Conservation (phyloP, 139 green algal genomes). For the Zygnema circumcarinatum region DNA sequence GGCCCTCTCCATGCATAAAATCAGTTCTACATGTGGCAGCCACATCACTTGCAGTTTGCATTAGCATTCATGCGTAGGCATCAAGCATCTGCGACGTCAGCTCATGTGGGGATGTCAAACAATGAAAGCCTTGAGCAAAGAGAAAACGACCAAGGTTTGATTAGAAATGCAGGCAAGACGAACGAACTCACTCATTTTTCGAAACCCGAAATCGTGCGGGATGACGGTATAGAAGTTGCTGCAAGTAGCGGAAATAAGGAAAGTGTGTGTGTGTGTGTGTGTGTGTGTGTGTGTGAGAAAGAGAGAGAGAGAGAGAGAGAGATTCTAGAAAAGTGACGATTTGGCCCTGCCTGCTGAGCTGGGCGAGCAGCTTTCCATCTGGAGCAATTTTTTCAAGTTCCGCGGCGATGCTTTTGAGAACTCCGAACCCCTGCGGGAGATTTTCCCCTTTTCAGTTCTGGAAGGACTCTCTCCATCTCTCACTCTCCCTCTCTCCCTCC, state of each 20-base stretch:
- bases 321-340: background rate
- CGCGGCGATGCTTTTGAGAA: conserved; percentile 56
- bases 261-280: background rate
- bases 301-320: background rate
- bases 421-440: conserved; percentile 49
- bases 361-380: background rate
- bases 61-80: too few species aligned
- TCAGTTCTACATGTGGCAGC: too few species aligned
- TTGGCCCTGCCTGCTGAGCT: conserved; percentile 20
- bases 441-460: conserved; percentile 1
- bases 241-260: background rate
- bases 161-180: too few species aligned
- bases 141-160: too few species aligned
- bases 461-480: background rate
- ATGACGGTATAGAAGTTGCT: conserved; percentile 56
- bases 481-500: background rate
- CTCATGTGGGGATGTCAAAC: too few species aligned
- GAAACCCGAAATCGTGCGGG: background rate
- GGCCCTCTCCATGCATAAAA: conserved; percentile 55
- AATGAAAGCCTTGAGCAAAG: too few species aligned
- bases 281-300: background rate
- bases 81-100: too few species aligned
- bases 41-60: too few species aligned
- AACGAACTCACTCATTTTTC: conserved; percentile 52
- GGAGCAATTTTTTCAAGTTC: background rate